A percentile compares a stretch with the other conserved stretches of the same genome.
Evolutionary conservation across 148 eudicot species (phyloP).

Genomic region (Heliamphora exappendiculata): DNA sequence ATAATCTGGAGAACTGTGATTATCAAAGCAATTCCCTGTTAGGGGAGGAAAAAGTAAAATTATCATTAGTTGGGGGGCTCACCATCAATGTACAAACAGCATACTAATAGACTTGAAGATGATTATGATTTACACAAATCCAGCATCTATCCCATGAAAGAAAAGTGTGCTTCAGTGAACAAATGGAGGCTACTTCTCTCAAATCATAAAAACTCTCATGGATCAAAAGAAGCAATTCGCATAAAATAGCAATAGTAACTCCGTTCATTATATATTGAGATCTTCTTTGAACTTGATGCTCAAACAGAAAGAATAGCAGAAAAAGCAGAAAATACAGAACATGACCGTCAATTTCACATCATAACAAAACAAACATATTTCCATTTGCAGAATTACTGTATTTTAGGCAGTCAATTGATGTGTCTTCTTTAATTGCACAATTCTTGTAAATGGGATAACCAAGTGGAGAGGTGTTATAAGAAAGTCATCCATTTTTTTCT

Average conservation of each 20-base stretch:
- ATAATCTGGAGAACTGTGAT: conserved; percentile 96
- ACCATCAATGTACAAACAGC: neutral
- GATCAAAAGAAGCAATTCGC: neutral
- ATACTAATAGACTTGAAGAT: neutral
- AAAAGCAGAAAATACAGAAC: no score
- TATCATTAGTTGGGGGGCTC: conserved; percentile 3
- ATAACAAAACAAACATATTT: neutral
- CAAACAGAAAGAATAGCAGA: no score
- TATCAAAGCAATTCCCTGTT: conserved; percentile 94
- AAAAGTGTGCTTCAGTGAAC: neutral
- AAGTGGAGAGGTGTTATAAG: neutral
- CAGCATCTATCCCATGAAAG: neutral
- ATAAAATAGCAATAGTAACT: neutral
- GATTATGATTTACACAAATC: no score
- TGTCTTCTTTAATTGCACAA: neutral
- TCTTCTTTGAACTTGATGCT: no score
- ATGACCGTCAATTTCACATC: no score
- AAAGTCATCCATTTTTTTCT: neutral
- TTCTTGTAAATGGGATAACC: neutral
- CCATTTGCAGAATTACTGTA: neutral
- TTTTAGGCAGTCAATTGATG: neutral
- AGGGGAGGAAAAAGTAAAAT: conserved; percentile 11
- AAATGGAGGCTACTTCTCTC: neutral
- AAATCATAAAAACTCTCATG: neutral
- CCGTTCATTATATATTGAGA: no score